phyloP scores from a whole-genome alignment of 345 rosid species.

The Tarenaya hassleriana region DNA sequence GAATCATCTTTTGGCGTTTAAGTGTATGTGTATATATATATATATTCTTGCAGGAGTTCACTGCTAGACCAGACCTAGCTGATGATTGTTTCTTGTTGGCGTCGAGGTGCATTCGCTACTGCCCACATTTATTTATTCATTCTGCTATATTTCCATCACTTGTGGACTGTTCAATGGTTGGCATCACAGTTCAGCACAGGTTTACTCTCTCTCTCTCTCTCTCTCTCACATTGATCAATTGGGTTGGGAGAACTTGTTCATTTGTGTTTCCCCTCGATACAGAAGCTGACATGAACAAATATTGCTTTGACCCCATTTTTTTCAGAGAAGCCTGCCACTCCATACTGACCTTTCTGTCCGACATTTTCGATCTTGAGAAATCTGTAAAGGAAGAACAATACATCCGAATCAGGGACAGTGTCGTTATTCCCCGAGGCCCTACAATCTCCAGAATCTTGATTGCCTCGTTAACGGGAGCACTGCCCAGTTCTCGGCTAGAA shows the following conservation, averaged over 20 bases:
- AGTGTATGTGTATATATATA: constrained; percentile 16
- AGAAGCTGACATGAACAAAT: constrained; percentile 13
- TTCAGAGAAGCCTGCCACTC: constrained; percentile 95
- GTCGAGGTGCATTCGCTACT: constrained; percentile 93
- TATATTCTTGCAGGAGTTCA: constrained; percentile 65
- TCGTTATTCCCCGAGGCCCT: constrained; percentile 81
- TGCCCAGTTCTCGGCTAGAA: constrained; percentile 90
- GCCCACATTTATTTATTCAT: constrained; percentile 79
- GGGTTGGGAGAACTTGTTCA: too few species aligned
- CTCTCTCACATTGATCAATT: too few species aligned
- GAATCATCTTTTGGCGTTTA: constrained; percentile 3
- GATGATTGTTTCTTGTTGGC: constrained; percentile 97
- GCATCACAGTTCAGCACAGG: constrained; percentile 96
- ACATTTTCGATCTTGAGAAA: constrained; percentile 79
- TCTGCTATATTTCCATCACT: constrained; percentile 70
- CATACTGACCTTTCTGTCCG: constrained; percentile 82
- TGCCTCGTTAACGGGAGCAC: constrained; percentile 94
- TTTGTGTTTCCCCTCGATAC: neutral
- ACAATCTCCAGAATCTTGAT: constrained; percentile 71
- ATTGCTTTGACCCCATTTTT: constrained; percentile 2
- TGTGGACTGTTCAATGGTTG: constrained; percentile 75
- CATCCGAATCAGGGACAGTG: constrained; percentile 51
- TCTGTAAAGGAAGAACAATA: constrained; percentile 56
- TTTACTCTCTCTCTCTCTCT: constrained; percentile 27
- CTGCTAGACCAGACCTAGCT: constrained; percentile 87